phyloP scores from a whole-genome alignment of 768 basidiomycete species.

The Podaxis sp. region DNA sequence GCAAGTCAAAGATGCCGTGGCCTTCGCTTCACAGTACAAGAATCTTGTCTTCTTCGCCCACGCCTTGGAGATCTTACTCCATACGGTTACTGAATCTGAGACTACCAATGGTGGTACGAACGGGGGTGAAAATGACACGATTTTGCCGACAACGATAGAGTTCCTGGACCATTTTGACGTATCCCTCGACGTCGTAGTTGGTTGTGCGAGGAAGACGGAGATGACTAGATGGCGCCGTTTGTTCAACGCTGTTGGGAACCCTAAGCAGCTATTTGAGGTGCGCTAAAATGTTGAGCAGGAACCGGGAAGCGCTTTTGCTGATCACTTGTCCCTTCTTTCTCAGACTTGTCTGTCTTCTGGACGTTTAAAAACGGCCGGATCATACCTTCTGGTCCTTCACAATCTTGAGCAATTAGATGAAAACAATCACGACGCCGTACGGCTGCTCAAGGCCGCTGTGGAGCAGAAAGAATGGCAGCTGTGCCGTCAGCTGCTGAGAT shows the following conservation, averaged over 20 bases:
- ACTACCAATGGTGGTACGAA: constrained; percentile 35
- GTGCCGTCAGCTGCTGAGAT: constrained; percentile 88
- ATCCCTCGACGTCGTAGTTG: constrained; percentile 89
- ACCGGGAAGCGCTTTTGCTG: not conserved
- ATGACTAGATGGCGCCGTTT: constrained; percentile 86
- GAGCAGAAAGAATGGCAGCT: constrained; percentile 84
- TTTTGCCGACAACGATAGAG: constrained; percentile 73
- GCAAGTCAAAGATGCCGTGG: constrained; percentile 74
- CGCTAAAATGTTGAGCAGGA: not conserved
- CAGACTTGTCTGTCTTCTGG: constrained; percentile 75
- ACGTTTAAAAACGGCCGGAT: constrained; percentile 84
- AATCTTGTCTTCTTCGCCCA: constrained; percentile 91
- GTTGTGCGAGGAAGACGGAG: constrained; percentile 96
- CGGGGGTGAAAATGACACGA: constrained; percentile 32
- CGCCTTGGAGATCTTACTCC: constrained; percentile 90
- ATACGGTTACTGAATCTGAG: constrained; percentile 91
- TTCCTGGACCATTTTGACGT: constrained; percentile 95
- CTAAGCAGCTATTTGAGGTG: constrained; percentile 90
- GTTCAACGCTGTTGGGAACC: constrained; percentile 89
- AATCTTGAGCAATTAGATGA: constrained; percentile 90
- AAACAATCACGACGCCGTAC: constrained; percentile 73
- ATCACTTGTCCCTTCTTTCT: constrained; percentile 6
- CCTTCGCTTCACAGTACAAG: constrained; percentile 85
- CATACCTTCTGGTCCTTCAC: constrained; percentile 91
- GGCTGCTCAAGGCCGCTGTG: constrained; percentile 76